Conservation (phyloP, 1,284 basidiomycete species). For the Ceratorhiza oryzae-sativae region DNA sequence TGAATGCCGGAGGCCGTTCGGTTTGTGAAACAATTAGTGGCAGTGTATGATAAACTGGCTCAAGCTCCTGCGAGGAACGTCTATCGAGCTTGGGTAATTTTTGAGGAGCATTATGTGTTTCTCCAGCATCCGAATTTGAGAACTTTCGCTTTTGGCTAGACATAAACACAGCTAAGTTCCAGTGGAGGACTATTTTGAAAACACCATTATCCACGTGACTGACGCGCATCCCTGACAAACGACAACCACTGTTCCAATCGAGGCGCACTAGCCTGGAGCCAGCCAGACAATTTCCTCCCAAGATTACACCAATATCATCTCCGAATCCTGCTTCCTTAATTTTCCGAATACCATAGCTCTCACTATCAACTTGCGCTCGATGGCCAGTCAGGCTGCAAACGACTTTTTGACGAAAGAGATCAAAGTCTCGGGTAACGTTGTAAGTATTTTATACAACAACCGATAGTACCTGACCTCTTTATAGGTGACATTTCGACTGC, state of each 20-base stretch:
- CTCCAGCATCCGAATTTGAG: background rate
- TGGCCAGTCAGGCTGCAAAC: conserved; percentile 19
- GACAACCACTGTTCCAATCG: background rate
- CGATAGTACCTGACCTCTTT: background rate
- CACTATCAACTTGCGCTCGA: background rate
- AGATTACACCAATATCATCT: too few relatives aligned
- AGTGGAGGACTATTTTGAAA: background rate
- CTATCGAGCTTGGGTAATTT: background rate
- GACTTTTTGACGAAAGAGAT: conserved; percentile 36
- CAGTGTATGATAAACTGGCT: background rate
- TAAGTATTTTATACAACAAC: background rate
- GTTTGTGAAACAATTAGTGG: conserved; percentile 10
- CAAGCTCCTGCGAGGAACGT: too few relatives aligned
- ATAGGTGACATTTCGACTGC: conserved; percentile 75
- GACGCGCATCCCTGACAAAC: background rate
- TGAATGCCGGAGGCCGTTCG: conserved; percentile 57
- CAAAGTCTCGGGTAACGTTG: conserved; percentile 30
- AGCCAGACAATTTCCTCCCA: background rate
- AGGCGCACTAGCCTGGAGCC: background rate
- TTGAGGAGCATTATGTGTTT: background rate
- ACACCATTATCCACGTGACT: background rate
- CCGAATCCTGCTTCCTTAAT: too few relatives aligned
- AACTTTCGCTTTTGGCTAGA: conserved; percentile 23
- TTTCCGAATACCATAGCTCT: background rate
- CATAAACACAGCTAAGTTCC: conserved; percentile 9